phyloP scores from a whole-genome alignment of 2,329 filamentous ascomycete genomes.

The Colletotrichum horii region DNA sequence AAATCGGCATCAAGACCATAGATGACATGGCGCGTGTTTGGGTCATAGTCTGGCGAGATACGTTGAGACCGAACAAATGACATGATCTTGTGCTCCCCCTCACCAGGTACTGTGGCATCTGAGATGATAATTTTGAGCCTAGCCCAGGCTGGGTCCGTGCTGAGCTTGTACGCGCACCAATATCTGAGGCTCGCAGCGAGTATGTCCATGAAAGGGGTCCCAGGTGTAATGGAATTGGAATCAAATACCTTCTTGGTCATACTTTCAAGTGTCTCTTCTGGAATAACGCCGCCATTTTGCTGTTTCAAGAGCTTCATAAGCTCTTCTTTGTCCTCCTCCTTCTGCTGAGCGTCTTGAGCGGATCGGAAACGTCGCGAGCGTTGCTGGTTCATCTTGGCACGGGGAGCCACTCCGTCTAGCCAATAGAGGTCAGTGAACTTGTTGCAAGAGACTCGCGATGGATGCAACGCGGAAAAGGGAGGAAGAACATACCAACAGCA shows the following conservation, averaged over 20 bases:
- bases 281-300: conserved; percentile 70
- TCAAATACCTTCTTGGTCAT: conserved; percentile 92
- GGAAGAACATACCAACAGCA: conserved; percentile 74
- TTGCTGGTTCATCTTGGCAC: conserved; percentile 99
- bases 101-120: conserved; percentile 94
- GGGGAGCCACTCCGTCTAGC: conserved; percentile 90
- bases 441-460: not conserved
- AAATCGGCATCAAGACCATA: conserved; percentile 97
- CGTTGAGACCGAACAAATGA: conserved; percentile 95
- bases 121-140: conserved; percentile 98
- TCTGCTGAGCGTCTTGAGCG: conserved; percentile 92
- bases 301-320: conserved; percentile 84
- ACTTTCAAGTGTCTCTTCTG: conserved; percentile 65
- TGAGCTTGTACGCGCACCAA: conserved; percentile 97
- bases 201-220: conserved; percentile 98
- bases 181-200: conserved; percentile 89
- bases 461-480: conserved; percentile 16
- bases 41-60: conserved; percentile 87
- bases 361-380: conserved; percentile 93
- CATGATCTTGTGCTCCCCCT: conserved; percentile 99
- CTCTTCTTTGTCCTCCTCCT: conserved; percentile 89
- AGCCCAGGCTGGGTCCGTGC: conserved; percentile 94
- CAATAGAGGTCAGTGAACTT: not conserved
- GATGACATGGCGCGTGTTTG: conserved; percentile 97
- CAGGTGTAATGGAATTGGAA: conserved; percentile 84